A percentile compares a stretch with the other conserved stretches of the same genome.
Conservation (phyloP, 345 rosid genomes). For the Populus euphratica region DNA sequence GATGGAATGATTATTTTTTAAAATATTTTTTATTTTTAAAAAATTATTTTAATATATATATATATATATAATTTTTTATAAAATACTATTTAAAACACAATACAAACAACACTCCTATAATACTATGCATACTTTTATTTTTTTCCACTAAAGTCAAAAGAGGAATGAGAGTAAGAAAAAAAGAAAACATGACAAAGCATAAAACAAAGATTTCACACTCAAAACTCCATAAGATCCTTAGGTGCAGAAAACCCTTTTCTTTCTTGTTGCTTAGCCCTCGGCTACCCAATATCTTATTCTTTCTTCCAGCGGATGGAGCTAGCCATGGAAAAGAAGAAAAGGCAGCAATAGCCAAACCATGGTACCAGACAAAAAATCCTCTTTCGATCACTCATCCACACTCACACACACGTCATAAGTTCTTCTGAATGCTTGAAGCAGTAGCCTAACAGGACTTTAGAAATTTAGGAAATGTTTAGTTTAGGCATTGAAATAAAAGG, state of each 20-base stretch:
- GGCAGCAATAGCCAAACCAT: background rate
- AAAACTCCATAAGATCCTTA: conserved; percentile 14
- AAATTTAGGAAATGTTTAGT: background rate
- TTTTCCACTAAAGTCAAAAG: background rate
- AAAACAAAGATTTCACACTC: conserved; percentile 39
- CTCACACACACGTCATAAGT: conserved; percentile 1
- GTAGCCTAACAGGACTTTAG: background rate
- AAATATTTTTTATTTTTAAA: no score
- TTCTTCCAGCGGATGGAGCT: background rate
- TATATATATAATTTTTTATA: no score
- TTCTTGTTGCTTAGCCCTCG: conserved; percentile 21
- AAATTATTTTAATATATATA: no score
- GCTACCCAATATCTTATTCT: conserved; percentile 20
- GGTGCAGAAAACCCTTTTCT: conserved; percentile 1
- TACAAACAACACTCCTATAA: no score
- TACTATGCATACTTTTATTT: no score
- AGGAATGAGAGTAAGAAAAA: background rate
- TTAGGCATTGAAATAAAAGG: no score
- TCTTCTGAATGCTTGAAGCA: background rate
- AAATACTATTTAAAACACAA: no score
- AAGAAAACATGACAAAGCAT: conserved; percentile 21
- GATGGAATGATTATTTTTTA: no score
- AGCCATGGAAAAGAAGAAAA: background rate
- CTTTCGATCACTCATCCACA: background rate
- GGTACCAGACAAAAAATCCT: background rate